Evolutionary conservation across 805 yeast species (phyloP).

Genomic region (Wickerhamiella musiphila): DNA sequence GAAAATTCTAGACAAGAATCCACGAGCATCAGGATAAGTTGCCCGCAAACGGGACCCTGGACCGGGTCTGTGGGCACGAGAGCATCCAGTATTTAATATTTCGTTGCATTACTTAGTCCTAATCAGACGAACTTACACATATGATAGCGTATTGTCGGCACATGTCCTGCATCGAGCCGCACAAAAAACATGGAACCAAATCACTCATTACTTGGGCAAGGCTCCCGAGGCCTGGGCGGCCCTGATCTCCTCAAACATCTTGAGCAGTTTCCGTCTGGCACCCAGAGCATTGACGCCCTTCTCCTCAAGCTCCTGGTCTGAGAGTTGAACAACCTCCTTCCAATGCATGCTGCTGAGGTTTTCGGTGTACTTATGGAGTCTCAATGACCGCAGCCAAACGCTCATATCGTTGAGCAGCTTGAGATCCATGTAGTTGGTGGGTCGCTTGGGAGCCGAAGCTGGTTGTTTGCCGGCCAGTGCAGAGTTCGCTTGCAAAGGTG

Average conservation of each 20-base stretch:
- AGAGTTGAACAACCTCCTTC: slow-evolving; percentile 57
- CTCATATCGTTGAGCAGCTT: slow-evolving; percentile 53
- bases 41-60: too few relatives aligned
- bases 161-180: too few relatives aligned
- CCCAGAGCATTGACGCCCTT: slow-evolving; percentile 90
- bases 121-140: too few relatives aligned
- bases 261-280: slow-evolving; percentile 81
- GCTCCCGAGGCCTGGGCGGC: slow-evolving; percentile 29
- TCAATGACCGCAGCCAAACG: slow-evolving; percentile 73
- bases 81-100: too few relatives aligned
- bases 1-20: too few relatives aligned
- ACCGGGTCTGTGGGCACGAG: too few relatives aligned
- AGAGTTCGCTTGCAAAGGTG: slow-evolving; percentile 4
- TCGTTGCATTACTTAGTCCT: too few relatives aligned
- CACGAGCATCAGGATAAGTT: too few relatives aligned
- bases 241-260: slow-evolving; percentile 75
- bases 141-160: too few relatives aligned
- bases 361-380: slow-evolving; percentile 88
- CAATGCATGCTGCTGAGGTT: slow-evolving; percentile 60
- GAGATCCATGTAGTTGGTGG: slow-evolving; percentile 14
- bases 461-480: slow-evolving; percentile 1
- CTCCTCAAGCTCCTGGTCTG: slow-evolving; percentile 50
- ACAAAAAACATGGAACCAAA: too few relatives aligned
- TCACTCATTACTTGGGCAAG: slow-evolving; percentile 9
- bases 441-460: slow-evolving; percentile 3